Percentiles rank a stretch among this genome's conserved stretches.
Conservation (phyloP, 768 basidiomycete species). For the Pisolithus tinctorius region DNA sequence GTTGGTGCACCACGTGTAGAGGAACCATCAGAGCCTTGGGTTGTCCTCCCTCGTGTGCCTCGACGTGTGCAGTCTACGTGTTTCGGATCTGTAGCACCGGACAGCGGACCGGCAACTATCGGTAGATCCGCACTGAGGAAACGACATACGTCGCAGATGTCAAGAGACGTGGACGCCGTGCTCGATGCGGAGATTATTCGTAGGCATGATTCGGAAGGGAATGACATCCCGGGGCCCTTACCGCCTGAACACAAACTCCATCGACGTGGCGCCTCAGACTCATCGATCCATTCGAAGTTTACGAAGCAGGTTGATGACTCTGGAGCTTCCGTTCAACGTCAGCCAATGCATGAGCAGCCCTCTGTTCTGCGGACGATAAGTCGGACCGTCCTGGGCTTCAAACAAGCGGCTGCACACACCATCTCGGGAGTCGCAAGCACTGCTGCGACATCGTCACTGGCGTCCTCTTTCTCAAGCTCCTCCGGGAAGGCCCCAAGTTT, state of each 20-base stretch:
- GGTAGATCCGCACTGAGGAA: conserved; percentile 16
- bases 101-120: conserved; percentile 20
- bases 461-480: conserved; percentile 8
- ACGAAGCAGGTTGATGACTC: conserved; percentile 43
- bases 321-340: conserved; percentile 5
- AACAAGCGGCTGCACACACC: conserved; percentile 25
- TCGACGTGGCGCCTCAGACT: conserved; percentile 83
- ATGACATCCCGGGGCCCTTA: conserved; percentile 44
- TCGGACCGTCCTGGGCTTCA: conserved; percentile 47
- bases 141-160: conserved; percentile 30
- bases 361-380: conserved; percentile 51
- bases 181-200: conserved; percentile 45
- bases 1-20: conserved; percentile 68
- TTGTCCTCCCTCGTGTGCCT: conserved; percentile 48
- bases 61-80: conserved; percentile 24
- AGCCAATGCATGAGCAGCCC: conserved; percentile 33
- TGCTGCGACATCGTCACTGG: conserved; percentile 4
- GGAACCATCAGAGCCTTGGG: conserved; percentile 58
- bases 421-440: conserved; percentile 16
- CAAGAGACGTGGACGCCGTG: conserved; percentile 72
- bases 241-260: conserved; percentile 56
- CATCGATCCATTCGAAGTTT: conserved; percentile 86
- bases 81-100: conserved; percentile 11
- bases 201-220: conserved; percentile 32
- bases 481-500: background rate